phyloP scores from a whole-genome alignment of 192 early-diverging fungal species.

The Rhizoclosmatium globosum region DNA sequence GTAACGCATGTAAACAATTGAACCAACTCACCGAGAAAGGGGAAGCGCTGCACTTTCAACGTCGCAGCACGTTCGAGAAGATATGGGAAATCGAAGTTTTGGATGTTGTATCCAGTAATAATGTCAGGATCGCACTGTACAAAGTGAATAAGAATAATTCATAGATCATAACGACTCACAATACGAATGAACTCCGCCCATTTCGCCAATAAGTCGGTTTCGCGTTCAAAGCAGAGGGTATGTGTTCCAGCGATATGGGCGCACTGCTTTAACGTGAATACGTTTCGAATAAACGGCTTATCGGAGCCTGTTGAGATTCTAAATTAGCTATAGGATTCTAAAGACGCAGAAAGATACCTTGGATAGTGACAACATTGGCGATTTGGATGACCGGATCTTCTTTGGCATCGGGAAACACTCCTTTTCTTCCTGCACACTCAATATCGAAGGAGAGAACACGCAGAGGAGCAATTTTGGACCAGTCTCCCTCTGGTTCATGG shows the following conservation, averaged over 20 bases:
- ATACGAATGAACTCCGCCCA: slow-evolving; percentile 90
- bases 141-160: neutral
- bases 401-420: slow-evolving; percentile 92
- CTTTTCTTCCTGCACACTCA: slow-evolving; percentile 95
- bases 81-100: slow-evolving; percentile 98
- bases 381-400: slow-evolving; percentile 97
- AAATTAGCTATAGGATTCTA: neutral
- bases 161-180: slow-evolving; percentile 38
- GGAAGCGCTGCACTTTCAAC: slow-evolving; percentile 75
- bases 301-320: slow-evolving; percentile 71
- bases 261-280: slow-evolving; percentile 91
- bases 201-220: slow-evolving; percentile 76
- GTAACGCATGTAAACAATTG: too few relatives aligned
- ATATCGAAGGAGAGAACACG: slow-evolving; percentile 98
- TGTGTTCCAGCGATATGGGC: slow-evolving; percentile 93
- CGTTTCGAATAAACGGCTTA: slow-evolving; percentile 91
- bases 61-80: slow-evolving; percentile 87
- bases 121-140: slow-evolving; percentile 87
- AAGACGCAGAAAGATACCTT: slow-evolving; percentile 59
- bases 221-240: slow-evolving; percentile 79
- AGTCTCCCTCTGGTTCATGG: slow-evolving; percentile 88
- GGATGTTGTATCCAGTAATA: slow-evolving; percentile 95
- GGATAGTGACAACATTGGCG: slow-evolving; percentile 90
- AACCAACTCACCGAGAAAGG: too few relatives aligned
- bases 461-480: slow-evolving; percentile 92